These are phyloP conservation scores for Boletales sp. DNA, from an alignment of 768 basidiomycete species.

Conservation along the genomic window DNA sequence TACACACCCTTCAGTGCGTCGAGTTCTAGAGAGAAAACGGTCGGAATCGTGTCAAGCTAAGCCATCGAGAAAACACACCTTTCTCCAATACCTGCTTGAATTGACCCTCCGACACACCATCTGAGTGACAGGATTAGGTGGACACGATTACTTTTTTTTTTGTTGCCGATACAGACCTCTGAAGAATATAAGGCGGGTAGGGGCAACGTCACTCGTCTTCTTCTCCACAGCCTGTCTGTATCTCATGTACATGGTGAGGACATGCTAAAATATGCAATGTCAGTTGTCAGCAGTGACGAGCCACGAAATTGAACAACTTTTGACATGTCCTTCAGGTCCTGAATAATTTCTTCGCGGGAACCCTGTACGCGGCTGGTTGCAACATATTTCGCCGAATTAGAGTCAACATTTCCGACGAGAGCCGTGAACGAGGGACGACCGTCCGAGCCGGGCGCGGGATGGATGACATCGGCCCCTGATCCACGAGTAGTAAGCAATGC, in stretches of 20 bases:
- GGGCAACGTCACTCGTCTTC: conserved; percentile 38
- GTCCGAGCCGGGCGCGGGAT: conserved; percentile 76
- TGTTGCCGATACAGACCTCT: conserved; percentile 44
- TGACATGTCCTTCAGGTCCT: conserved; percentile 63
- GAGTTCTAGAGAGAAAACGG: conserved; percentile 44
- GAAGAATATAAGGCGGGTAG: conserved; percentile 73
- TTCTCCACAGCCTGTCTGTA: conserved; percentile 58
- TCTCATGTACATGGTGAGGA: conserved; percentile 53
- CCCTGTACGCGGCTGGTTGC: conserved; percentile 61
- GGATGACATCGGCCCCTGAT: conserved; percentile 77
- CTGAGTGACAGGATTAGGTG: conserved; percentile 22
- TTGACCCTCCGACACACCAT: conserved; percentile 57
- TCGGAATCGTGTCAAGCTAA: background rate
- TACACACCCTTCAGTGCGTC: conserved; percentile 52
- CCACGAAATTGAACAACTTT: conserved; percentile 34
- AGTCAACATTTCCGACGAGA: conserved; percentile 77
- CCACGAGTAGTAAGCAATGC: conserved; percentile 1
- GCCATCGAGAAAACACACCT: conserved; percentile 39
- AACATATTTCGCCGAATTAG: conserved; percentile 67
- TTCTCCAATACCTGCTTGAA: conserved; percentile 46
- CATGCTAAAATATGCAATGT: conserved; percentile 36
- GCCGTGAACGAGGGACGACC: conserved; percentile 80
- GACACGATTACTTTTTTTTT: background rate
- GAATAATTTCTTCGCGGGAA: conserved; percentile 74
- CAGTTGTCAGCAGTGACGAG: conserved; percentile 5